A percentile compares a stretch with the other conserved stretches of the same genome.
Evolutionary conservation across 2,329 filamentous ascomycete species (phyloP).

Genomic region (Ophiocordyceps camponoti-floridani): DNA sequence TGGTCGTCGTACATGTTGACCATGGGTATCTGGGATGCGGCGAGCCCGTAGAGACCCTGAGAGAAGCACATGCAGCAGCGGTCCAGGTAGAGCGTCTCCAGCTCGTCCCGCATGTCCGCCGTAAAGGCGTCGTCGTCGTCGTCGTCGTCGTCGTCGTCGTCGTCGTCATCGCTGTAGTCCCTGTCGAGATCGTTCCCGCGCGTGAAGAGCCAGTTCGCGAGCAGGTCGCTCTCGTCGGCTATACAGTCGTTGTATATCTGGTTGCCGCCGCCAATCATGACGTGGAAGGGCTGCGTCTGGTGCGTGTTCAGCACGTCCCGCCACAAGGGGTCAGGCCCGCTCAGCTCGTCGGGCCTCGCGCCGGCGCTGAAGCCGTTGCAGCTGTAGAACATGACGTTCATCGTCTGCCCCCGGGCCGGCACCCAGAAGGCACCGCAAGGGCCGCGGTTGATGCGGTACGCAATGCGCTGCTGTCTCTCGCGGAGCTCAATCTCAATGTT

Average conservation of each 20-base stretch:
- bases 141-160: slow-evolving; percentile 41
- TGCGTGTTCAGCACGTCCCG: slow-evolving; percentile 87
- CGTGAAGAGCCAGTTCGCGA: slow-evolving; percentile 70
- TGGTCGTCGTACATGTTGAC: slow-evolving; percentile 97
- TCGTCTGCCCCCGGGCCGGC: slow-evolving; percentile 61
- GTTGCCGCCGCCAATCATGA: slow-evolving; percentile 94
- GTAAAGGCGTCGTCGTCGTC: slow-evolving; percentile 70
- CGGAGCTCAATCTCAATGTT: slow-evolving; percentile 82
- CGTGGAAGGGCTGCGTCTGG: slow-evolving; percentile 83
- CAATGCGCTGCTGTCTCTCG: slow-evolving; percentile 64
- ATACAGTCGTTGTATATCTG: slow-evolving; percentile 91
- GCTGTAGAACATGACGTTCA: slow-evolving; percentile 99
- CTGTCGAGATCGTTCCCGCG: slow-evolving; percentile 22
- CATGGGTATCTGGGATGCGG: slow-evolving; percentile 91
- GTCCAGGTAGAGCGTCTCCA: slow-evolving; percentile 77
- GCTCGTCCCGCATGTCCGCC: slow-evolving; percentile 65
- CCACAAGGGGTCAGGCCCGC: slow-evolving; percentile 91
- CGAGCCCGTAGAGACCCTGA: slow-evolving; percentile 83
- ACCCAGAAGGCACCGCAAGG: slow-evolving; percentile 90
- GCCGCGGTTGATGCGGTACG: slow-evolving; percentile 87
- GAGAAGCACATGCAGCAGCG: slow-evolving; percentile 93
- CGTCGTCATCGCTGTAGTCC: slow-evolving; percentile 15
- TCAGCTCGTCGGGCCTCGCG: slow-evolving; percentile 63
- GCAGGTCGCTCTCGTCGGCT: slow-evolving; percentile 55
- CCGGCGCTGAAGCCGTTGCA: slow-evolving; percentile 88